Percentiles rank a stretch among this genome's conserved stretches.
Conservation (phyloP, 441 rosid species). For the Raphanus hybrid region DNA sequence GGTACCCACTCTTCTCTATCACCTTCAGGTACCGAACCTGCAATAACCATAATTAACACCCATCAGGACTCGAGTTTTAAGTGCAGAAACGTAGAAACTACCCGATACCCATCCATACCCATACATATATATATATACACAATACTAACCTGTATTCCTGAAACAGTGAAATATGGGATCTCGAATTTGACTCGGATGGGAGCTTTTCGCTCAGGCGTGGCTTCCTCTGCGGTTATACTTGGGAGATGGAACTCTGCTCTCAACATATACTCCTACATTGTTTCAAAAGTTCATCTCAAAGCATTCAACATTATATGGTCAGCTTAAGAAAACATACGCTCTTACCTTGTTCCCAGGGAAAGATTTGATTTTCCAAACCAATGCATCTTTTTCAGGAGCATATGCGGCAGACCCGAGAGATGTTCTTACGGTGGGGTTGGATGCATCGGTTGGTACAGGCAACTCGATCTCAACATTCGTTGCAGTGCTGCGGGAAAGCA, state of each 20-base stretch:
- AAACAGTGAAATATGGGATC: constrained; percentile 97
- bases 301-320: not conserved
- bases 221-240: constrained; percentile 94
- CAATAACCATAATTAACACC: constrained; percentile 16
- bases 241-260: constrained; percentile 98
- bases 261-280: constrained; percentile 86
- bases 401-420: too few species aligned
- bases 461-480: constrained; percentile 95
- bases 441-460: constrained; percentile 94
- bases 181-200: constrained; percentile 98
- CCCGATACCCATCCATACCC: too few species aligned
- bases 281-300: constrained; percentile 8
- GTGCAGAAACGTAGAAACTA: not conserved
- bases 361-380: constrained; percentile 96
- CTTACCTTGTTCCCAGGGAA: constrained; percentile 96
- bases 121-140: not conserved
- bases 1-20: constrained; percentile 82
- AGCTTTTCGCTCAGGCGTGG: constrained; percentile 89
- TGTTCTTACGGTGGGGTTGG: constrained; percentile 87
- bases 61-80: not conserved
- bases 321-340: not conserved
- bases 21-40: constrained; percentile 74
- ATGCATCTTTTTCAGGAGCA: constrained; percentile 55
- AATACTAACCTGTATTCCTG: constrained; percentile 63
- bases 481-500: constrained; percentile 73